phyloP scores from a whole-genome alignment of 345 rosid genomes.

The Rhizophora apiculata region DNA sequence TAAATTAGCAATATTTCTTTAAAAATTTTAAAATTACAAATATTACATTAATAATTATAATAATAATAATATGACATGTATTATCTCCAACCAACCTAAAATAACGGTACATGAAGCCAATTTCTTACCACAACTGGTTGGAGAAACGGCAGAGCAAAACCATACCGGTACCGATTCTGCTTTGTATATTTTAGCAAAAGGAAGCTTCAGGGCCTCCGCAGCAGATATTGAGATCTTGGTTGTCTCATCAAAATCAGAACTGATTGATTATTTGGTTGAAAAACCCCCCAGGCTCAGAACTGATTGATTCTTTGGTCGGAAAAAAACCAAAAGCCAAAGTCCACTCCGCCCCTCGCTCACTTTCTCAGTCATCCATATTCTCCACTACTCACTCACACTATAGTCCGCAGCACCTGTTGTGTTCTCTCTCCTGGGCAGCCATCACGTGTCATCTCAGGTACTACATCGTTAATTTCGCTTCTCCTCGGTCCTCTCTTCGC shows the following conservation, averaged over 20 bases:
- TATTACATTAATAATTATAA: no score
- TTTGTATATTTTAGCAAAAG: no score
- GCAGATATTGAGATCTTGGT: no score
- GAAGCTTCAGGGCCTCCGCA: no score
- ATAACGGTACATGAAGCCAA: no score
- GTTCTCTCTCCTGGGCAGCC: slow-evolving; percentile 44
- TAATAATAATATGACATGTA: no score
- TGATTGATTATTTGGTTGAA: neutral
- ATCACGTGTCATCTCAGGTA: slow-evolving; percentile 49
- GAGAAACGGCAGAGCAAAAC: no score
- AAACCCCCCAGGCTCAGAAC: neutral
- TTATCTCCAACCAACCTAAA: no score
- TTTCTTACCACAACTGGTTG: no score
- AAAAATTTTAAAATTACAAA: no score
- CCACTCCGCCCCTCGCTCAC: neutral
- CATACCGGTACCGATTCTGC: no score
- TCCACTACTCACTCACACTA: neutral
- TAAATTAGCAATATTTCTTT: no score
- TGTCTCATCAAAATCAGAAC: slow-evolving; percentile 35
- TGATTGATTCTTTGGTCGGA: neutral
- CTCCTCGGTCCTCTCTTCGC: slow-evolving; percentile 18
- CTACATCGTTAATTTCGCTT: slow-evolving; percentile 41
- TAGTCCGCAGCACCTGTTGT: neutral
- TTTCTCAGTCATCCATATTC: neutral
- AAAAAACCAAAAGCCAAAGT: neutral